Base-by-base conservation (phyloP, 257 asterid genomes). In the Coffea canephora region DNA sequence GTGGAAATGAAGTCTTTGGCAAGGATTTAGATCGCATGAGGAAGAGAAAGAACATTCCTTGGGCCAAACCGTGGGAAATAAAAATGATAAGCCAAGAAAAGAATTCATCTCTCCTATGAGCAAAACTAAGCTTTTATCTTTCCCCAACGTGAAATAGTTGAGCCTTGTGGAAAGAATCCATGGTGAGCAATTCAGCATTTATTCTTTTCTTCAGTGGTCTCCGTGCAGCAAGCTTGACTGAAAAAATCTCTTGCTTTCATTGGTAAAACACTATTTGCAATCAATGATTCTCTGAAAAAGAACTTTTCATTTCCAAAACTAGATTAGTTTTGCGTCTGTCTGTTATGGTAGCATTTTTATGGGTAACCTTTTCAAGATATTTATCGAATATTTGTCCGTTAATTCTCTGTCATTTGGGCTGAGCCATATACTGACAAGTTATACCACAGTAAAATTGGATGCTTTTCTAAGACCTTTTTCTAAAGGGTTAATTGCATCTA, bases 31-130 rank as follows among this genome's bases (percentile, higher is more conserved):
- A 66, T 45, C 68, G 64, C 69, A 77, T 34, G 68, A 87, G 89
- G 87, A 64, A 87, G 86, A 85, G 87, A 80, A 93, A 78, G 89
- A 83, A 89, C 88, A 92, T 92, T 94, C 92, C 85, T 86, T 87
- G 91, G 85, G 80, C 84, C 73, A 78, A 74, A 81, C 83, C 86
- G 87, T 79, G 93, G 91, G 71, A 69, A 87, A 86, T 41, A 81
- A 81, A 39, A 80, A 80, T 78, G 74, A 68, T 55, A 73, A 85
- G 77, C 80, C 72, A 89, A 86, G 96, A 85, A 91, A 87, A 87
- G 91, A 89, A 92, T 86, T 87, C 88, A 73, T 49, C 76, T 61
- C 36, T 64, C 73, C 67, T 66, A 19, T 21, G 43, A 80, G 81
- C 77, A 81, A 84, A 83, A 83, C 77, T 64, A 74, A 82, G 81